Percentiles rank a stretch among this genome's conserved stretches.
Evolutionary conservation across 768 basidiomycete species (phyloP).

Genomic region (Lactarius hatsudake): DNA sequence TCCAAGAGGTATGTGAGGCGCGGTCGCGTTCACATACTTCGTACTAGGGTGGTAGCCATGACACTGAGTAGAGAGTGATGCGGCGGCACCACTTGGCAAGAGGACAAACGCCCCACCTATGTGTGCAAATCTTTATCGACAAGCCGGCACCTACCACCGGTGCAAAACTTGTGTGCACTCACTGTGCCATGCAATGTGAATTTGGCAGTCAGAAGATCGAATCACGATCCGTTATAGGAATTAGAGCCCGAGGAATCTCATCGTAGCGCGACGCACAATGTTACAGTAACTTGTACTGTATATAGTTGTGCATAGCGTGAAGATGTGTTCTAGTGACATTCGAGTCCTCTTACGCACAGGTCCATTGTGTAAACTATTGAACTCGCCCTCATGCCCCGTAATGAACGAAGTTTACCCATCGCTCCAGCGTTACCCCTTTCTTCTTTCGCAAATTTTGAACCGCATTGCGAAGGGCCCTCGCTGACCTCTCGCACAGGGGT

Average conservation of each 20-base stretch:
- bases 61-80: too few species aligned
- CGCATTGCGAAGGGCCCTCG: constrained; percentile 3
- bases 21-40: not conserved
- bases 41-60: too few species aligned
- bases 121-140: too few species aligned
- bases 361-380: not conserved
- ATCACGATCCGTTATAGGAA: too few species aligned
- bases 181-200: too few species aligned
- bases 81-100: too few species aligned
- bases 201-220: too few species aligned
- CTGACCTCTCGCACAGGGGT: constrained; percentile 1
- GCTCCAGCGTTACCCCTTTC: constrained; percentile 10
- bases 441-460: constrained; percentile 6
- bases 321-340: not conserved
- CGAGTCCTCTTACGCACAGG: not conserved
- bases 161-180: too few species aligned
- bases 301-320: too few species aligned
- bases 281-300: not conserved
- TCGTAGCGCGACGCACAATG: not conserved
- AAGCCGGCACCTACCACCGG: too few species aligned
- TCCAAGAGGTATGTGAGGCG: not conserved
- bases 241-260: too few species aligned
- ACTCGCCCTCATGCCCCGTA: constrained; percentile 2
- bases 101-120: too few species aligned
- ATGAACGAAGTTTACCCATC: constrained; percentile 21